Conservation (phyloP, 257 asterid species). For the Cruciata laevipes region DNA sequence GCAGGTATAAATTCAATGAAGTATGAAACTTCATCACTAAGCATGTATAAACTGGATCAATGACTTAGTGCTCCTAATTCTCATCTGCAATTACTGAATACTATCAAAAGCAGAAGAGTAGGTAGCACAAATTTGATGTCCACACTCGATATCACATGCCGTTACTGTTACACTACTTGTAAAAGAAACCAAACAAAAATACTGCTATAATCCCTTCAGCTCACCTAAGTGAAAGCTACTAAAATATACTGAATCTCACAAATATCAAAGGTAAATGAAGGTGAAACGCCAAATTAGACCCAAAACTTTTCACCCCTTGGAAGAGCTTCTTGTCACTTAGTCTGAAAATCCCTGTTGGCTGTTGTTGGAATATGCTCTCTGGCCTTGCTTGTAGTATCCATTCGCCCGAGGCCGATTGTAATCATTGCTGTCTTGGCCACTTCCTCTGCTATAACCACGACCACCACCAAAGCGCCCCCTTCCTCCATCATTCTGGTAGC, state of each 20-base stretch:
- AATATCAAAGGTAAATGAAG: slow-evolving; percentile 34
- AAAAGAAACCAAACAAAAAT: slow-evolving; percentile 17
- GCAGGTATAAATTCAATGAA: too few relatives aligned
- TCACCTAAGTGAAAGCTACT: slow-evolving; percentile 10
- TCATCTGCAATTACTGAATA: neutral
- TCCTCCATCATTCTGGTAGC: slow-evolving; percentile 57
- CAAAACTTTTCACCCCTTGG: slow-evolving; percentile 23
- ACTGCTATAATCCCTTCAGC: slow-evolving; percentile 19
- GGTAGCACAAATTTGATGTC: neutral
- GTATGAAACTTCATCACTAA: neutral
- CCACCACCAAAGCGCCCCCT: slow-evolving; percentile 77
- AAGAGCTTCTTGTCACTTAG: slow-evolving; percentile 20
- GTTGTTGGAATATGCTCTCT: slow-evolving; percentile 37
- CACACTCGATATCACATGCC: slow-evolving; percentile 12
- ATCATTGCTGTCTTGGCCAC: slow-evolving; percentile 43
- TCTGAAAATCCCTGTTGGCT: slow-evolving; percentile 47
- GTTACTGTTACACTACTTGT: slow-evolving; percentile 1
- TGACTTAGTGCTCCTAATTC: neutral
- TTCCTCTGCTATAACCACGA: slow-evolving; percentile 46
- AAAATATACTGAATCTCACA: slow-evolving; percentile 19
- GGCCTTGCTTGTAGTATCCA: slow-evolving; percentile 58
- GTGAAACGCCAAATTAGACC: slow-evolving; percentile 36
- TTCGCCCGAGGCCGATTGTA: slow-evolving; percentile 64
- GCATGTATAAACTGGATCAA: neutral
- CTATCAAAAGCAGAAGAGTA: neutral